Conservation (phyloP, 2,329 filamentous ascomycete genomes). For the Penicillium sp. region DNA sequence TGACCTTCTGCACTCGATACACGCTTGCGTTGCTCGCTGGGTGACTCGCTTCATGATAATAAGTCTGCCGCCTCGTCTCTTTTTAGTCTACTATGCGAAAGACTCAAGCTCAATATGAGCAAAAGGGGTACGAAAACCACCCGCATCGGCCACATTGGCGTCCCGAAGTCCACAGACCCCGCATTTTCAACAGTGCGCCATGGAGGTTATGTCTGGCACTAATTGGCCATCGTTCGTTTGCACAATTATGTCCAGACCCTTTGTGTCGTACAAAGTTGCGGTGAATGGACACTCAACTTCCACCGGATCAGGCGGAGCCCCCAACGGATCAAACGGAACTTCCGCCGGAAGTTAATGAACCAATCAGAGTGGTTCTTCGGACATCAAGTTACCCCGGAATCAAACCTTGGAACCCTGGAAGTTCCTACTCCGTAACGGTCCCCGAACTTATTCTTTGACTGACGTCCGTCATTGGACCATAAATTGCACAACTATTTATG, state of each 20-base stretch:
- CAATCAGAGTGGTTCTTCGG: background rate
- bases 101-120: conserved; percentile 1
- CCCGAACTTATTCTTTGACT: background rate
- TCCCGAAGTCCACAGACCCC: conserved; percentile 1
- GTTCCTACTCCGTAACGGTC: background rate
- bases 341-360: conserved; percentile 1
- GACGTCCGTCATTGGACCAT: too few relatives aligned
- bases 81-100: background rate
- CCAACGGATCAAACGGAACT: background rate
- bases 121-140: background rate
- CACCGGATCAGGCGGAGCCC: background rate
- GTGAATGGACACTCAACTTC: conserved; percentile 3
- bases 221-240: background rate
- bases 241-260: background rate
- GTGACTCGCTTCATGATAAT: background rate
- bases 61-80: background rate
- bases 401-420: too few relatives aligned
- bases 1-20: background rate
- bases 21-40: background rate
- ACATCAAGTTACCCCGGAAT: background rate
- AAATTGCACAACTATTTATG: too few relatives aligned
- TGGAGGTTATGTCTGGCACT: background rate
- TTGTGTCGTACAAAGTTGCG: background rate
- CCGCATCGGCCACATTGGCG: background rate
- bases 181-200: background rate